phyloP scores from a whole-genome alignment of 2,329 filamentous ascomycete species.

The Arthrobotrys pseudoclavata region DNA sequence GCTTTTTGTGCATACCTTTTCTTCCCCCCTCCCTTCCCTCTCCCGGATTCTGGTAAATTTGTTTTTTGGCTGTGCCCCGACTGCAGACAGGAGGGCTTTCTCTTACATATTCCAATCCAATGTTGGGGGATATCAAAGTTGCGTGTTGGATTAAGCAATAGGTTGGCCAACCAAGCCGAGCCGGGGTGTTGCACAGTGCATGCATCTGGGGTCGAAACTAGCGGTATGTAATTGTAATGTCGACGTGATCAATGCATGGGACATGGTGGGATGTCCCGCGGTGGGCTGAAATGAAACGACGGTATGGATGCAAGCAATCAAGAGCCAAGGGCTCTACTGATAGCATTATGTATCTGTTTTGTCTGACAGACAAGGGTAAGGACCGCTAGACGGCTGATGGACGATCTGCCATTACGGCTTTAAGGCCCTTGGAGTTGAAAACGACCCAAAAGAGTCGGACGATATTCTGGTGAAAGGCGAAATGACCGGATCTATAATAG shows the following conservation, averaged over 20 bases:
- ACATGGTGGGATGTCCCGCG: slow-evolving; percentile 18
- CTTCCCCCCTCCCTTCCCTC: no score
- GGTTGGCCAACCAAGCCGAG: slow-evolving; percentile 36
- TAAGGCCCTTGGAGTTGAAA: neutral
- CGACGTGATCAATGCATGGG: slow-evolving; percentile 24
- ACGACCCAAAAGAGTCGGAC: no score
- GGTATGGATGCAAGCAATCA: slow-evolving; percentile 21
- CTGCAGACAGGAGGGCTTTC: slow-evolving; percentile 32
- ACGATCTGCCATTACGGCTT: slow-evolving; percentile 22
- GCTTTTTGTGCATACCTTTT: slow-evolving; percentile 14
- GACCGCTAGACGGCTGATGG: slow-evolving; percentile 12
- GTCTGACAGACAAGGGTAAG: slow-evolving; percentile 19
- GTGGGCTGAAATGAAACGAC: slow-evolving; percentile 12
- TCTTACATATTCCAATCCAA: slow-evolving; percentile 23
- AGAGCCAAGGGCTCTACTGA: slow-evolving; percentile 11
- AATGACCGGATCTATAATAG: slow-evolving; percentile 27
- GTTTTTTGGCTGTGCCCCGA: slow-evolving; percentile 37
- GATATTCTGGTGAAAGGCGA: slow-evolving; percentile 25
- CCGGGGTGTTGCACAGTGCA: slow-evolving; percentile 23
- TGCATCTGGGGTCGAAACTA: slow-evolving; percentile 14
- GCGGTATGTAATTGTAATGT: slow-evolving; percentile 32
- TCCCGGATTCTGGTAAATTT: neutral
- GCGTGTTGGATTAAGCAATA: slow-evolving; percentile 34
- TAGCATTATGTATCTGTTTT: slow-evolving; percentile 17
- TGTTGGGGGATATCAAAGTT: slow-evolving; percentile 29